Base-by-base conservation (phyloP, 2,329 filamentous ascomycete species). In the Arthrocladium fulminans region DNA sequence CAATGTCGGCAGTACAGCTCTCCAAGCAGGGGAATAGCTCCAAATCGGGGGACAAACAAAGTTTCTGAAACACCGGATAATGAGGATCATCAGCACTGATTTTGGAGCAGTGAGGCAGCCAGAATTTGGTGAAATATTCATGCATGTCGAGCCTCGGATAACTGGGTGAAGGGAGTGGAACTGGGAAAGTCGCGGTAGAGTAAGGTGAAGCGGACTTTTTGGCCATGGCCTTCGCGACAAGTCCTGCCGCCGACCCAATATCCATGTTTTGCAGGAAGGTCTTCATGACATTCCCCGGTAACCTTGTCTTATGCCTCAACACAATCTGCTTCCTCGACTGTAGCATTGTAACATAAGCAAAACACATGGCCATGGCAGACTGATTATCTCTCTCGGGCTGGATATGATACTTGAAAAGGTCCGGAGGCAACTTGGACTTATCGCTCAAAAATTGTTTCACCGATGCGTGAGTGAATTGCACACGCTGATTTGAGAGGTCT, bases 361-460 rank as follows among this genome's bases (percentile, higher is more conserved):
- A 13, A 34, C 23, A 29, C 3, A 44, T 19, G 9, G 15, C 15
- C 7, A 15, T 13, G 25, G 13, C 15, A 3, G 5, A 44, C 2
- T 15, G 24, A 25, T 44, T n/a, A 19, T 44, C 41, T 24, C 17
- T 13, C 9, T 30, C n/a, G 5, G 3, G 24, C 15, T 20, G 13
- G 13, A 44, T 5, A 4, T 8, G 8, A 8, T 30, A 40, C 23
- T 7, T n/a, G n/a, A n/a, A 3, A 2, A 44, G 24, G 24, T 44
- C 24, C n/a, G 3, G 17, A 3, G 24, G 24, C 7, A 44, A 7
- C n/a, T n/a, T 30, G 9, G 15, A 3, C n/a, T 3, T 2, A 22
- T 43, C 40, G 10, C 19, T 13, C 7, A 43, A 22, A 27, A 43
- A 43, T 27, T 43, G 40, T 19, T 25, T 24, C 8, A 43, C 40